Evolutionary conservation across 768 basidiomycete species (phyloP).

Genomic region (Lactifluus piperatus): DNA sequence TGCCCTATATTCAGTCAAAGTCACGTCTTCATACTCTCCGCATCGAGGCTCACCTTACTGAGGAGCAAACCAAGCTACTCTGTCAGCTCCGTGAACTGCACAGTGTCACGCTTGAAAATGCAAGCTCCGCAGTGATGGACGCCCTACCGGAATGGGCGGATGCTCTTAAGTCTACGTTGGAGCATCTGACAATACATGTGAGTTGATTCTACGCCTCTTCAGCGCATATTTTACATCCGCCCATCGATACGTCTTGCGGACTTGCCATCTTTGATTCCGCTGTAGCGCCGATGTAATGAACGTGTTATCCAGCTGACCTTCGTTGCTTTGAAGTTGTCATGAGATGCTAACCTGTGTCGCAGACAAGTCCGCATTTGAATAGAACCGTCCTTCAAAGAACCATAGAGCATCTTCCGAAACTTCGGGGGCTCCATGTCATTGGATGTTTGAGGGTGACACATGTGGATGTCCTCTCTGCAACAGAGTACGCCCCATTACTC

Average conservation of each 20-base stretch:
- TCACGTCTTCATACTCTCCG: constrained; percentile 38
- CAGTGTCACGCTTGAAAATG: constrained; percentile 44
- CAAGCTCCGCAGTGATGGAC: constrained; percentile 57
- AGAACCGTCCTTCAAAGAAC: constrained; percentile 39
- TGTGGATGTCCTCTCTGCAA: constrained; percentile 35
- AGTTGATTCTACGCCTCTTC: constrained; percentile 24
- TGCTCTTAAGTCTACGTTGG: constrained; percentile 37
- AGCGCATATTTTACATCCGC: neutral
- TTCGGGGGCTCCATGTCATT: constrained; percentile 52
- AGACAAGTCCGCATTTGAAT: constrained; percentile 54
- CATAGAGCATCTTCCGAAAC: constrained; percentile 41
- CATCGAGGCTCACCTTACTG: constrained; percentile 44
- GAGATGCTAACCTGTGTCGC: constrained; percentile 3
- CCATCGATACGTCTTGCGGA: constrained; percentile 13
- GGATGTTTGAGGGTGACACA: constrained; percentile 53
- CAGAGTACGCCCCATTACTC: constrained; percentile 42
- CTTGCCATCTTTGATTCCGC: constrained; percentile 1
- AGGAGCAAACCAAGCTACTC: constrained; percentile 40
- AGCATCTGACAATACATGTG: constrained; percentile 52
- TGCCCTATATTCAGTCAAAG: constrained; percentile 39
- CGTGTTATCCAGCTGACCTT: constrained; percentile 7
- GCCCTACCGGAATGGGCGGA: constrained; percentile 49
- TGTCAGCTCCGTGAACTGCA: constrained; percentile 33
- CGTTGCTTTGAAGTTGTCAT: constrained; percentile 9
- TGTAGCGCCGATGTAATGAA: constrained; percentile 1